These are phyloP conservation scores for Porphyra umbilicalis DNA, from an alignment of 31 red algal species.

Conservation along the genomic window DNA sequence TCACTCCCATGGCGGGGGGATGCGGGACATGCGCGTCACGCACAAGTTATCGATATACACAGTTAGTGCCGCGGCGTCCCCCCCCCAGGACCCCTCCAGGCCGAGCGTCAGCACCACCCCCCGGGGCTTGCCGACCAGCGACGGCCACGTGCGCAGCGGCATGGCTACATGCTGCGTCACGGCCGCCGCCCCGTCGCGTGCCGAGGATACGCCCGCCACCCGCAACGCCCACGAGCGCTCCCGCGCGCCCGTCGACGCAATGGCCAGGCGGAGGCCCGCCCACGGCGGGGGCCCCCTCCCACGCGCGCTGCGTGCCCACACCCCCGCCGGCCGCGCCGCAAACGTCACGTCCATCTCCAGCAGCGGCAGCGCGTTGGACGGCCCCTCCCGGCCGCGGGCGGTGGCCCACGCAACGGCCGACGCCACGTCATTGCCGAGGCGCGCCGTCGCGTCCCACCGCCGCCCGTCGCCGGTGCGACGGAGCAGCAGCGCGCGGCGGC, in stretches of 20 bases:
- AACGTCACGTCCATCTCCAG: background rate
- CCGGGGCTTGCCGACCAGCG: background rate
- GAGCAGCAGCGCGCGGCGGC: background rate
- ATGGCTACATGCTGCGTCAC: background rate
- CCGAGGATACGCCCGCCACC: background rate
- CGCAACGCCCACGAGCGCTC: background rate
- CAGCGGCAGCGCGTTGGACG: background rate
- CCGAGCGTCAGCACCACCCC: background rate
- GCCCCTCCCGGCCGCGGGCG: background rate
- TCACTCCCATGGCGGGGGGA: background rate
- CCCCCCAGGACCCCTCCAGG: background rate
- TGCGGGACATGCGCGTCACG: background rate
- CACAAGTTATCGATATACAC: background rate
- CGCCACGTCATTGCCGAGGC: background rate
- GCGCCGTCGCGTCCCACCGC: background rate
- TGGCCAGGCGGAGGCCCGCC: background rate
- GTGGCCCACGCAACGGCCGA: background rate
- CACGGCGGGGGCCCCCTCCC: background rate
- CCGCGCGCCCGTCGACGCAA: background rate
- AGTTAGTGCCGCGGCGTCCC: background rate
- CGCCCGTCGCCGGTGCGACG: background rate
- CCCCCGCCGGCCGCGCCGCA: background rate
- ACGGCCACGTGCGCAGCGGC: background rate
- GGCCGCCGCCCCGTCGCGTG: background rate
- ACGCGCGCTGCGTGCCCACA: background rate